Evolutionary conservation across 2,329 filamentous ascomycete species (phyloP).

Genomic region (Aspergillus japonicus): DNA sequence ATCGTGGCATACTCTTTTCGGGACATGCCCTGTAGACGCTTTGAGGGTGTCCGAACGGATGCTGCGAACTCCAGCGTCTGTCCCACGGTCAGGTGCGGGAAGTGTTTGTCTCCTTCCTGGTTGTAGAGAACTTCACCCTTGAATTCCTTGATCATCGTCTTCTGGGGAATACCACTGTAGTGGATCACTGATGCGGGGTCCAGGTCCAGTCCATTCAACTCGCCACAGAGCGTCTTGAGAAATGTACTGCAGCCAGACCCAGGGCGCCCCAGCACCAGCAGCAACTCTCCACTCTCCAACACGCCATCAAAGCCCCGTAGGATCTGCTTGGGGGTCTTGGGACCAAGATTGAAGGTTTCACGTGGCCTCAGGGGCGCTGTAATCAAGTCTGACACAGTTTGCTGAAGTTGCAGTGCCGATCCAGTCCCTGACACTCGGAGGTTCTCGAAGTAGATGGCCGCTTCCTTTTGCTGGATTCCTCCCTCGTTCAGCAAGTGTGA

Average conservation of each 20-base stretch:
- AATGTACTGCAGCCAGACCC: neutral
- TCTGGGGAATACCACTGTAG: neutral
- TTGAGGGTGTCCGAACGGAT: conserved; percentile 54
- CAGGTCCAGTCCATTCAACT: neutral
- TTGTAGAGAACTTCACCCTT: neutral
- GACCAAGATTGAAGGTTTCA: neutral
- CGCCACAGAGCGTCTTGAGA: neutral
- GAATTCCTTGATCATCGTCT: neutral
- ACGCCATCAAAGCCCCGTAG: neutral
- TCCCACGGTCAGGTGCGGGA: conserved; percentile 64
- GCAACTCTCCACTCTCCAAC: neutral
- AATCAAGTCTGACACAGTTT: neutral
- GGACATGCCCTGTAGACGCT: conserved; percentile 28
- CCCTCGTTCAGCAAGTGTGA: neutral
- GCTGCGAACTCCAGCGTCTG: conserved; percentile 77
- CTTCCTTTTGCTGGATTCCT: neutral
- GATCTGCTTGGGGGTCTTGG: neutral
- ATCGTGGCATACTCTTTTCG: conserved; percentile 40
- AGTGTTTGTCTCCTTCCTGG: conserved; percentile 65
- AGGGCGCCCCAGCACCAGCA: conserved; percentile 2
- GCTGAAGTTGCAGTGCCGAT: neutral
- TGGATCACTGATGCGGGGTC: neutral
- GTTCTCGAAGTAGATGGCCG: neutral
- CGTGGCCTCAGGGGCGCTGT: neutral
- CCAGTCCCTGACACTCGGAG: neutral